Evolutionary conservation across 495 filamentous ascomycete species (phyloP).

Genomic region (Aspergillus steynii): DNA sequence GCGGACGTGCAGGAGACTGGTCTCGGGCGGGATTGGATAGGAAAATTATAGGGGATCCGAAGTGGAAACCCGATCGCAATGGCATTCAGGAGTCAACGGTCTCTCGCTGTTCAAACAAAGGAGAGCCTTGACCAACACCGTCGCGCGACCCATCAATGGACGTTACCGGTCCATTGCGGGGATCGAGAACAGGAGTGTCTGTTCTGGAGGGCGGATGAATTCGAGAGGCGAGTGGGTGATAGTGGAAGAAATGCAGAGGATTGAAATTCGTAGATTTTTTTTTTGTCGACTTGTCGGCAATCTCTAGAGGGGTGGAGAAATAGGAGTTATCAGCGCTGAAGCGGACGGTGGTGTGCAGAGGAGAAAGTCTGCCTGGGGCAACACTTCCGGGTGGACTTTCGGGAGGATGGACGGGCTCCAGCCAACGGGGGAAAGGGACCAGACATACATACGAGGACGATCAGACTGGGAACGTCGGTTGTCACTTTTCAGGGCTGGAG

Average conservation of each 20-base stretch:
- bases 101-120: constrained; percentile 30
- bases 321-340: background rate
- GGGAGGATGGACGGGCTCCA: constrained; percentile 19
- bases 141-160: constrained; percentile 42
- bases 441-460: constrained; percentile 1
- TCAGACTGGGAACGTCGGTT: too few species aligned
- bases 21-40: constrained; percentile 19
- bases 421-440: constrained; percentile 14
- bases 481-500: background rate
- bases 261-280: background rate
- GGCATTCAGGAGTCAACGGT: constrained; percentile 36
- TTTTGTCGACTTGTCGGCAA: background rate
- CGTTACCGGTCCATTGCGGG: constrained; percentile 49
- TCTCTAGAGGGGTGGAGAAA: constrained; percentile 6
- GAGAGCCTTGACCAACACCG: constrained; percentile 39
- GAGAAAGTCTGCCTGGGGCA: constrained; percentile 25
- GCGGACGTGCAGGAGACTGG: constrained; percentile 18
- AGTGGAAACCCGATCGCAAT: constrained; percentile 31
- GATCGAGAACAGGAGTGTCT: constrained; percentile 26
- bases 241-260: background rate
- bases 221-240: constrained; percentile 1
- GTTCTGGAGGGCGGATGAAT: constrained; percentile 15
- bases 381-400: constrained; percentile 19
- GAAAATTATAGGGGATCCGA: constrained; percentile 21
- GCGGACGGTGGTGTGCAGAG: constrained; percentile 11